Evolutionary conservation across 176 grass and related monocot genomes (phyloP), one percentile per base, ranked within the genome.

Genomic region (Aegilops umbellulata): DNA sequence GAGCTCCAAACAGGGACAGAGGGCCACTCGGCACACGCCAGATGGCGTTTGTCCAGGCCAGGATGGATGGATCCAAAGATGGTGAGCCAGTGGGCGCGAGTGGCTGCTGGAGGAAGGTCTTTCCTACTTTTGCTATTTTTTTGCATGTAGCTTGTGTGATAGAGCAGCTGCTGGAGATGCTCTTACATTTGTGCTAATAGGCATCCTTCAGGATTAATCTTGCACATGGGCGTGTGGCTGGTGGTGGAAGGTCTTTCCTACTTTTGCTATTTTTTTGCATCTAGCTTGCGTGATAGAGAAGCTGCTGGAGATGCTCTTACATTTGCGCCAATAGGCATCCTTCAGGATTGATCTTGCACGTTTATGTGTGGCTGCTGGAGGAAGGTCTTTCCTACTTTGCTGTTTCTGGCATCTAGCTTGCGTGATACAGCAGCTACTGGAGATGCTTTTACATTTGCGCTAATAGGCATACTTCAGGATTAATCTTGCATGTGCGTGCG

Each of bases 161-260:
- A 51, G 42, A 51, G 7, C 3, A 9, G 15, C 15, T 75, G 25
- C 42, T 51, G 42, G 72, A 75, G 7, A 51, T 19, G 42, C 24
- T 75, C 72, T 19, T 84, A 32, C 76, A 44, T 66, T 7, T 60
- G 62, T 26, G 22, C 27, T n/a, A 66, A 53, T 80, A 76, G 69
- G 19, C 69, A 75, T 30, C 20, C 46, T 75, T 80, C 8, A 76
- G 27, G 23, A 57, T 22, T 57, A 57, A 57, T 57, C 53, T 57
- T 57, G 53, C 53, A 57, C 16, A 17, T 57, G 51, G 51, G 23
- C 0, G 14, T 6, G 24, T 75, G 46, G 24, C 42, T 75, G 15
- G 15, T 51, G 25, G 16, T 11, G 24, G 24, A 19, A 29, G 47
- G 3, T 10, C 53, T 49, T 75, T 19, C 42, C 24, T 19, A 27